Evolutionary conservation across 805 yeast species (phyloP), one percentile per base, ranked within the genome.

Genomic region (Jamesozyma hellenica): DNA sequence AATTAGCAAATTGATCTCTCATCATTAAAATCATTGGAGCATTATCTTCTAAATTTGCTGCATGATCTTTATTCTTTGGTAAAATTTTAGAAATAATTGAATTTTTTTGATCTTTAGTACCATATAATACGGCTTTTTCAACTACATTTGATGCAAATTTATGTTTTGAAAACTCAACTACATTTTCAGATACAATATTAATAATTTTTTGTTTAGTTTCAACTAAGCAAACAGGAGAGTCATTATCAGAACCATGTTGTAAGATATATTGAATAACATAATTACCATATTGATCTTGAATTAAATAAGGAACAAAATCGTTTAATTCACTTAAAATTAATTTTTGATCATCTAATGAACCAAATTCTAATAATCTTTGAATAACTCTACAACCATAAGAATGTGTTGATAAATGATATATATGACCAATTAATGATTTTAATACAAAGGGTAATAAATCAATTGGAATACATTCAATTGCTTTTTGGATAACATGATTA

Each of bases 351-450:
- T 67, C 72, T 8, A 60, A 61, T 18, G 71, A 67, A 2, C 94
- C 83, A 61, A 74, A 80, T 61, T 92, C 97, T 45, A 92, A 68
- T 50, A 90, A 69, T 46, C 98, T 71, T 65, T 92, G 99, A 46
- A 92, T 83, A 2, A 92, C 98, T 40, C 99, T 74, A 63, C 99
- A 92, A 16, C 99, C 99, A 61, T 92, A 92, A 2, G 96, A 94
- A 63, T 92, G 96, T 1, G 94, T 82, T 0, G 96, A 82, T 47
- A 92, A 68, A 54, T 83, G 94, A 54, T 85, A 83, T 38, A 87
- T 82, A 38, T 74, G 77, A 21, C 73, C 74, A 43, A 69, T 72
- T 47, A 92, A 70, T 25, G 87, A 75, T 27, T 75, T 78, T 52
- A 86, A 69, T 35, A 92, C 76, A 51, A 86, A 88, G 28, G 77